phyloP scores from a whole-genome alignment of 1,284 basidiomycete species.

The Microbotryomycetes sp. region DNA sequence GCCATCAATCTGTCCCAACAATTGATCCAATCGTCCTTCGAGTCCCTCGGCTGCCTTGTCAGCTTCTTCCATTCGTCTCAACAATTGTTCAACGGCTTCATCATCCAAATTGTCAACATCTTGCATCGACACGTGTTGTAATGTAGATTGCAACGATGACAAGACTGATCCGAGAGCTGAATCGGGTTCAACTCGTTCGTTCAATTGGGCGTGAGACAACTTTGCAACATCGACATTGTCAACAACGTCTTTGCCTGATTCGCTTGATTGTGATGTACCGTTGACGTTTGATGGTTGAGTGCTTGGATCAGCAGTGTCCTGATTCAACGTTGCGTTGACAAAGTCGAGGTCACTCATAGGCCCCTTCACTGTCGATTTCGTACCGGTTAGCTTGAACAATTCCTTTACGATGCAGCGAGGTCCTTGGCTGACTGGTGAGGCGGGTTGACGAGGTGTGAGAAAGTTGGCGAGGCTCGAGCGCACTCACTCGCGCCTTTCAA shows the following conservation, averaged over 20 bases:
- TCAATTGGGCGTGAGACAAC: not conserved
- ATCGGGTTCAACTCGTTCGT: not conserved
- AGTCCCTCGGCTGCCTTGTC: slow-evolving; percentile 16
- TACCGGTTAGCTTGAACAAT: no score
- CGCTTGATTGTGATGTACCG: not conserved
- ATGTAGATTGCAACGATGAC: not conserved
- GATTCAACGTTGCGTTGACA: slow-evolving; percentile 4
- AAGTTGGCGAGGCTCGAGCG: no score
- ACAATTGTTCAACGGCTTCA: not conserved
- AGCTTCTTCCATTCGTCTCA: slow-evolving; percentile 8
- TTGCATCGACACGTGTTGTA: not conserved
- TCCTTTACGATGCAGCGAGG: no score
- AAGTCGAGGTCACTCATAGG: slow-evolving; percentile 18
- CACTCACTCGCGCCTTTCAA: no score
- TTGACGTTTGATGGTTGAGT: not conserved
- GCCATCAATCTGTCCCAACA: slow-evolving; percentile 10
- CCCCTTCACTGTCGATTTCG: not conserved
- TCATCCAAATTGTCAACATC: not conserved
- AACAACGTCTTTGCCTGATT: not conserved
- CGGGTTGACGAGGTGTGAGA: no score
- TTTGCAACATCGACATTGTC: not conserved
- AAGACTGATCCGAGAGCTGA: not conserved
- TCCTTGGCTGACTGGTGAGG: no score
- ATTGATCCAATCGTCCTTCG: slow-evolving; percentile 15
- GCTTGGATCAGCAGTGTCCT: not conserved